Conservation (phyloP, 306 rosid genomes). For the Castanea sativa region DNA sequence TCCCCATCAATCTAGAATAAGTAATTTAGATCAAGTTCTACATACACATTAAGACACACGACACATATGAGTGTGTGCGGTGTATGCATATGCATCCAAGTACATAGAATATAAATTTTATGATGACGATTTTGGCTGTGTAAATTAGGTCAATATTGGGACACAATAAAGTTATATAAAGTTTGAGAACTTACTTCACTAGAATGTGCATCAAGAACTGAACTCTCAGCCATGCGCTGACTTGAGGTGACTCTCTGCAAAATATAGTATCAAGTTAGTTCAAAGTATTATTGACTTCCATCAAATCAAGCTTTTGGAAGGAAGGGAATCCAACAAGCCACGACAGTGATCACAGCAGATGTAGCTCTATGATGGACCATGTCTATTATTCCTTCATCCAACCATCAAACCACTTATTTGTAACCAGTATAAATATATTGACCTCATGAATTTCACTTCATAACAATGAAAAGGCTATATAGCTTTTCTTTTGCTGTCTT, state of each 20-base stretch:
- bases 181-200: conserved; percentile 55
- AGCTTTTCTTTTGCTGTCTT: background rate
- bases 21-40: conserved; percentile 21
- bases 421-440: background rate
- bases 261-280: conserved; percentile 23
- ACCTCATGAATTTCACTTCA: background rate
- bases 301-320: background rate
- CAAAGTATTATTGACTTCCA: background rate
- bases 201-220: conserved; percentile 85
- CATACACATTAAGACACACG: background rate
- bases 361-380: conserved; percentile 13
- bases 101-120: background rate
- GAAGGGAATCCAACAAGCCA: background rate
- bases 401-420: conserved; percentile 4
- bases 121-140: background rate
- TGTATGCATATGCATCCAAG: background rate
- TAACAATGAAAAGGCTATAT: background rate
- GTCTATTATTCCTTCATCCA: background rate
- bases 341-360: background rate
- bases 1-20: conserved; percentile 73
- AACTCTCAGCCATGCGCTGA: conserved; percentile 90
- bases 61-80: background rate
- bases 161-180: conserved; percentile 12
- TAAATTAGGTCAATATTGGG: conserved; percentile 5
- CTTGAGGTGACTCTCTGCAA: conserved; percentile 93